Evolutionary conservation across 1,284 basidiomycete species (phyloP).

Genomic region (Puccinia horiana): DNA sequence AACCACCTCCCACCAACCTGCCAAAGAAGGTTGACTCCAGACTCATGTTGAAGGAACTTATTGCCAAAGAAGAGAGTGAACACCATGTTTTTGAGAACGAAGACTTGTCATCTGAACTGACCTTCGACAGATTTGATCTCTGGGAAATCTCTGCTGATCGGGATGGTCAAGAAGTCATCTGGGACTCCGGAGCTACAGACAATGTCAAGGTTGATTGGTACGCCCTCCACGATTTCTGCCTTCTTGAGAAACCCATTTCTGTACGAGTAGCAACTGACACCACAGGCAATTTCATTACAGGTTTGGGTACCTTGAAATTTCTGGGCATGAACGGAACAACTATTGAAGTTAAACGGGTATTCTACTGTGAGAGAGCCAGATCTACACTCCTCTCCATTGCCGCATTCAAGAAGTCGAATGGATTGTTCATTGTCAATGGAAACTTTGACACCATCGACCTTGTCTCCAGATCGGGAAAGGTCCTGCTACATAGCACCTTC

Average conservation of each 20-base stretch:
- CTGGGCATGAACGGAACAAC: not conserved
- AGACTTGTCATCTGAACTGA: not conserved
- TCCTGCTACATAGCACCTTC: not conserved
- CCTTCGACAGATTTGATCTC: not conserved
- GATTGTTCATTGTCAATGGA: not conserved
- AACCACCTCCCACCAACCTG: not conserved
- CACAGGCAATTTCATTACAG: not conserved
- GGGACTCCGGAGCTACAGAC: conserved; percentile 9
- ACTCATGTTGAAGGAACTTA: not conserved
- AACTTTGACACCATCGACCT: not conserved
- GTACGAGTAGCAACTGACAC: conserved; percentile 8
- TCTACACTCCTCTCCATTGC: not conserved
- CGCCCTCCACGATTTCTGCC: not conserved
- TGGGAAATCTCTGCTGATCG: not conserved
- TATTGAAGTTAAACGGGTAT: not conserved
- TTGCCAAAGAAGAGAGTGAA: not conserved
- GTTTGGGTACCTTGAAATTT: conserved; percentile 4
- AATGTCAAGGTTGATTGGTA: not conserved
- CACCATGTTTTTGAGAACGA: not conserved
- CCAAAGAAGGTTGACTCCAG: not conserved
- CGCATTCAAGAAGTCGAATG: not conserved
- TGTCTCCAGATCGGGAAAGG: not conserved
- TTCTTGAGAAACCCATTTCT: not conserved
- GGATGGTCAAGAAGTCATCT: not conserved
- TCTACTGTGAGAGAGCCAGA: conserved; percentile 2